Evolutionary conservation across 2,329 filamentous ascomycete species (phyloP).

Genomic region (Xylaria multiplex): DNA sequence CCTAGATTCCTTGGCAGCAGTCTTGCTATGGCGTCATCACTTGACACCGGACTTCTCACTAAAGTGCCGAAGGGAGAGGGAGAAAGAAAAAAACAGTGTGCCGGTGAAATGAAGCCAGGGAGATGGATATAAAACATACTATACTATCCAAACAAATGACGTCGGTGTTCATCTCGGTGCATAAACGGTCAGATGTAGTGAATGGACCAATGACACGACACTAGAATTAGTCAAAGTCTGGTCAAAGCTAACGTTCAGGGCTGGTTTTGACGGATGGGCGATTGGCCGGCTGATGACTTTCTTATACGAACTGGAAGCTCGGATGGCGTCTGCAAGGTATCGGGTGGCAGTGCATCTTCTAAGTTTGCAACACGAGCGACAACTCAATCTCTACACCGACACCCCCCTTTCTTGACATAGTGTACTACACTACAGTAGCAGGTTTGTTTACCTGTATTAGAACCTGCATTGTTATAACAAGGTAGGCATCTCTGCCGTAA

Average conservation of each 20-base stretch:
- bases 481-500: too few relatives aligned
- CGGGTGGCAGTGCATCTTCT: conserved; percentile 30
- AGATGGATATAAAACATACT: too few relatives aligned
- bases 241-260: background rate
- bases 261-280: conserved; percentile 1
- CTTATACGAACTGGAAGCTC: conserved; percentile 26
- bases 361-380: conserved; percentile 26
- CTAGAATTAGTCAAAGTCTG: conserved; percentile 1
- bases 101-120: too few relatives aligned
- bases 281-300: conserved; percentile 20
- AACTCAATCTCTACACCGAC: conserved; percentile 18
- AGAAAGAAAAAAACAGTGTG: too few relatives aligned
- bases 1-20: conserved; percentile 18
- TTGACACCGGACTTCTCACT: background rate
- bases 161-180: background rate
- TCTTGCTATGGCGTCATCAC: conserved; percentile 21
- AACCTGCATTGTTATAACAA: too few relatives aligned
- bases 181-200: too few relatives aligned
- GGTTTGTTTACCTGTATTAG: background rate
- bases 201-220: background rate
- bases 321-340: conserved; percentile 18
- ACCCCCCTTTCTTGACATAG: background rate
- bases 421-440: background rate
- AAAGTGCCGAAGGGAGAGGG: too few relatives aligned
- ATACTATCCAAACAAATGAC: too few relatives aligned